A percentile compares a stretch with the other conserved stretches of the same genome.
Evolutionary conservation across 257 asterid species (phyloP).

Genomic region (Solanum chilense): DNA sequence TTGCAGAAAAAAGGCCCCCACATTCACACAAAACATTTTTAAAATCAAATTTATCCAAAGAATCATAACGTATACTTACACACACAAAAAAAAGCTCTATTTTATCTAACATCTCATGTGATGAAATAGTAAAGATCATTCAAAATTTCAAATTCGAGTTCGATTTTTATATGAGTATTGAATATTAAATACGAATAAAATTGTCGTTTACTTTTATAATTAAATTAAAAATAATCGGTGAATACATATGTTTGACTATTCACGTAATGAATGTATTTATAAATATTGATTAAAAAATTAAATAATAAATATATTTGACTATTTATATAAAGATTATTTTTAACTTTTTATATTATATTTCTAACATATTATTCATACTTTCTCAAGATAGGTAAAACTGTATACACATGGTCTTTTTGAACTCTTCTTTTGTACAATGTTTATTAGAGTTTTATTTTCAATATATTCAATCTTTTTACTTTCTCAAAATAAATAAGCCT

Average conservation of each 20-base stretch:
- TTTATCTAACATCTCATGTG: not conserved
- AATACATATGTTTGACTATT: not conserved
- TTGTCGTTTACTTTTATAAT: rapidly evolving
- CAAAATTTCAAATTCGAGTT: not conserved
- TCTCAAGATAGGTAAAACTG: not conserved
- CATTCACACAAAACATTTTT: not conserved
- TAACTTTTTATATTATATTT: not conserved
- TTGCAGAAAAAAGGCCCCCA: not conserved
- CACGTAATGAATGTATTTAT: not conserved
- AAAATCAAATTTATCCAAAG: not conserved
- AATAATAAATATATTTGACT: not conserved
- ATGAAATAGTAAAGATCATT: not conserved
- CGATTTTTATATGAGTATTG: not conserved
- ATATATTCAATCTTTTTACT: not conserved
- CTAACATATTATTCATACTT: not conserved
- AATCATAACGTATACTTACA: not conserved
- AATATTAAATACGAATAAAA: not conserved
- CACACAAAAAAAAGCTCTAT: not conserved
- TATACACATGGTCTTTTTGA: too few species aligned
- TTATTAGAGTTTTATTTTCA: too few species aligned
- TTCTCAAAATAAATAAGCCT: too few species aligned
- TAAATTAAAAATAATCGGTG: not conserved
- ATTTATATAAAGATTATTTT: not conserved
- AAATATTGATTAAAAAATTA: not conserved
- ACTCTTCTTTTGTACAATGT: too few species aligned